These are phyloP conservation scores for Meripilus lineatus DNA, from an alignment of 1,284 basidiomycete species.

Conservation along the genomic window DNA sequence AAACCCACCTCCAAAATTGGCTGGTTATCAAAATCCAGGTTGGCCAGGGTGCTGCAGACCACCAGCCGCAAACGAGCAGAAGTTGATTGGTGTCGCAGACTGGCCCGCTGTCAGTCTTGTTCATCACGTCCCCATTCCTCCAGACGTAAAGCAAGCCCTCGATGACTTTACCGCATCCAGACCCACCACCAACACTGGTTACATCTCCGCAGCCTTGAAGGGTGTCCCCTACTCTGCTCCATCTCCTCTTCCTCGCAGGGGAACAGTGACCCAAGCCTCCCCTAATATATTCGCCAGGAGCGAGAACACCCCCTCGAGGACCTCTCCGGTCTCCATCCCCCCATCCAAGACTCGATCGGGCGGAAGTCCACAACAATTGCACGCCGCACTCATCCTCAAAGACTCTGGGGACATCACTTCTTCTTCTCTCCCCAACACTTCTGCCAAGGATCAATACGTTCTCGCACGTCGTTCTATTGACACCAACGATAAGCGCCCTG, in stretches of 20 bases:
- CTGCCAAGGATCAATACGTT: constrained; percentile 38
- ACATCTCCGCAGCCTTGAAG: constrained; percentile 26
- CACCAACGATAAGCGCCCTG: constrained; percentile 40
- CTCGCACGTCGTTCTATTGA: constrained; percentile 44
- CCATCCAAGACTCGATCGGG: constrained; percentile 35
- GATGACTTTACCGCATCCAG: constrained; percentile 39
- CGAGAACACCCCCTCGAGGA: constrained; percentile 19
- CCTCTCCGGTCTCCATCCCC: constrained; percentile 32
- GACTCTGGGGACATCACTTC: constrained; percentile 30
- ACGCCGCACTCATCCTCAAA: constrained; percentile 31
- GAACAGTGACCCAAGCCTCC: constrained; percentile 37
- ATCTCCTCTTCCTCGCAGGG: constrained; percentile 42
- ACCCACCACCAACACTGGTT: constrained; percentile 15
- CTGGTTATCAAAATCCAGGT: constrained; percentile 61
- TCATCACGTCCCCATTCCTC: constrained; percentile 63
- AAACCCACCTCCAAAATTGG: constrained; percentile 45
- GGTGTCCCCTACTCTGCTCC: too few species aligned
- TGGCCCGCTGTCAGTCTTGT: constrained; percentile 74
- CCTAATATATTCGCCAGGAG: constrained; percentile 22
- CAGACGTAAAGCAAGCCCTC: constrained; percentile 60
- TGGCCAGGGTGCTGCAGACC: constrained; percentile 83
- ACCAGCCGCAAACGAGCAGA: constrained; percentile 52
- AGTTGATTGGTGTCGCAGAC: constrained; percentile 64
- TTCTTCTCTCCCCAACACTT: constrained; percentile 31
- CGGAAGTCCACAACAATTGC: constrained; percentile 44